Percentiles rank a stretch among this genome's conserved stretches.
These are phyloP conservation scores for Solanum piurae DNA, from an alignment of 257 asterid species.

Conservation along the genomic window DNA sequence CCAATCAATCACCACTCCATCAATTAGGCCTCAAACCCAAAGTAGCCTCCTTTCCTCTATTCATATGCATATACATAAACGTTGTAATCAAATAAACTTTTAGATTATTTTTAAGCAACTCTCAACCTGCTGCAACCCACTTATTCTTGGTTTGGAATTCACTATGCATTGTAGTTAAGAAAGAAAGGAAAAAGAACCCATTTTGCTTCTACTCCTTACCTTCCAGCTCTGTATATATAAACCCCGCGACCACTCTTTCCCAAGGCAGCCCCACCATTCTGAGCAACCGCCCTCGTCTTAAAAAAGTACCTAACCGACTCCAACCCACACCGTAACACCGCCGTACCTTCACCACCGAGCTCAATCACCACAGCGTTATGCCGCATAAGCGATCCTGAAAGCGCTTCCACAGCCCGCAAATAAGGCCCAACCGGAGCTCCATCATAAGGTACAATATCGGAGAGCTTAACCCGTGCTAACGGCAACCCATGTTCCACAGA, in stretches of 20 bases:
- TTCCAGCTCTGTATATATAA: constrained; percentile 70
- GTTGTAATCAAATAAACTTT: neutral
- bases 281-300: constrained; percentile 30
- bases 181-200: neutral
- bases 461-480: constrained; percentile 42
- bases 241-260: constrained; percentile 55
- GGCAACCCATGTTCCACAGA: neutral
- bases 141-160: neutral
- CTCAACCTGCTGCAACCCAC: neutral
- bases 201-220: constrained; percentile 25
- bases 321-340: constrained; percentile 72
- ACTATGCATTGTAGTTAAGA: neutral
- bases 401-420: constrained; percentile 56
- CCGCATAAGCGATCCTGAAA: constrained; percentile 74
- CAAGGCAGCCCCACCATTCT: neutral
- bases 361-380: constrained; percentile 88
- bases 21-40: neutral
- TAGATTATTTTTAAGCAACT: neutral
- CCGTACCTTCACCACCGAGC: constrained; percentile 52
- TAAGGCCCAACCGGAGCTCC: constrained; percentile 65
- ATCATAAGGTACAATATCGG: constrained; percentile 74
- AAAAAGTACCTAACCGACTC: constrained; percentile 65
- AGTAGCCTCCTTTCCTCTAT: neutral
- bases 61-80: neutral
- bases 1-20: neutral